A percentile compares a stretch with the other conserved stretches of the same genome.
Conservation (phyloP, 2,329 filamentous ascomycete genomes). For the Colletotrichum costaricense region DNA sequence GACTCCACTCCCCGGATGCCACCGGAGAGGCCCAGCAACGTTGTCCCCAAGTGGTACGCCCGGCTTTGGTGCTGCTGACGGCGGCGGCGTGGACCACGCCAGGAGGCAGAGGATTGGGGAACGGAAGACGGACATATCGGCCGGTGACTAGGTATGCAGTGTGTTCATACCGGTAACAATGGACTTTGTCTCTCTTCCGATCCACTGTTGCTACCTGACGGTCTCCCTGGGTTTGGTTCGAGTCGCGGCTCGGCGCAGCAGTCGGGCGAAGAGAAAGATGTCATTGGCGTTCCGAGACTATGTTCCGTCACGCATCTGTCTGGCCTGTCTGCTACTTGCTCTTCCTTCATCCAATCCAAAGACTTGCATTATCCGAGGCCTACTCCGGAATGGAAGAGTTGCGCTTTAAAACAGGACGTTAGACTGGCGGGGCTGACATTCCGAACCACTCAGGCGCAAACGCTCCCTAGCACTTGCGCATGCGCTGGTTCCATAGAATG, state of each 20-base stretch:
- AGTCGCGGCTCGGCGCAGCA: not conserved
- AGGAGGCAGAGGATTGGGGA: not conserved
- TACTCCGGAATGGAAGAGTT: not conserved
- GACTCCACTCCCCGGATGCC: not conserved
- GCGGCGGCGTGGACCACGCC: not conserved
- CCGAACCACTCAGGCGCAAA: not conserved
- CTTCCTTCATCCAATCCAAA: not conserved
- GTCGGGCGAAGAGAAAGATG: not conserved
- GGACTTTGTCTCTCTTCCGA: not conserved
- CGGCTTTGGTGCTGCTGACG: conserved; percentile 1
- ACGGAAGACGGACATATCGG: not conserved
- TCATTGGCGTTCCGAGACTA: not conserved
- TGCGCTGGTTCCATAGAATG: too few relatives aligned
- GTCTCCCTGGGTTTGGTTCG: not conserved
- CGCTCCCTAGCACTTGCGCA: not conserved
- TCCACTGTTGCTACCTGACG: not conserved
- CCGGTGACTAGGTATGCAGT: not conserved
- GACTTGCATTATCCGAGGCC: not conserved
- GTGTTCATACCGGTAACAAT: not conserved
- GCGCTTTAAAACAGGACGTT: not conserved
- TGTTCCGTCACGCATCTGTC: not conserved
- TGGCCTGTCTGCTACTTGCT: not conserved
- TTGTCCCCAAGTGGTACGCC: not conserved
- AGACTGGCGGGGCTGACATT: not conserved
- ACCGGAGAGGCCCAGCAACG: not conserved